These are phyloP conservation scores for Nicotiana noctiflora DNA, from an alignment of 257 asterid species.

Conservation along the genomic window DNA sequence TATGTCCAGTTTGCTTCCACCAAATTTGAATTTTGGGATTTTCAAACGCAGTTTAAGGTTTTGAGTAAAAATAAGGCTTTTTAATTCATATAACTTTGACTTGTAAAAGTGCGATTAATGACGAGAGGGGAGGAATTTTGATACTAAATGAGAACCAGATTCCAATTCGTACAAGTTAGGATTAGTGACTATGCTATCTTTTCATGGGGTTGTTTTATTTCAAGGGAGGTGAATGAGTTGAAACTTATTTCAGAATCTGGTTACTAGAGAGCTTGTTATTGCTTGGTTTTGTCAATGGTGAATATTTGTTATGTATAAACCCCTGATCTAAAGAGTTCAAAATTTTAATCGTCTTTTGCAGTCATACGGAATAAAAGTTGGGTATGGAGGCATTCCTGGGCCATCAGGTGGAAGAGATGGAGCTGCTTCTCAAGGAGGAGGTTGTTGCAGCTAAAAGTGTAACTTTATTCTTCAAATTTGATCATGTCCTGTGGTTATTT, in stretches of 20 bases:
- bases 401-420: conserved; percentile 22
- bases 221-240: too few species aligned
- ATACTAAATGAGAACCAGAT: not conserved
- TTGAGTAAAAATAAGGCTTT: too few species aligned
- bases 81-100: not conserved
- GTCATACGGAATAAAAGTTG: conserved; percentile 25
- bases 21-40: too few species aligned
- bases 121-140: not conserved
- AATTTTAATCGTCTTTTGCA: not conserved
- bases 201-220: too few species aligned
- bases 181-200: not conserved
- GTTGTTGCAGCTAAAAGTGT: conserved; percentile 16
- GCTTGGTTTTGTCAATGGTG: not conserved
- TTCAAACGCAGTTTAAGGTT: too few species aligned
- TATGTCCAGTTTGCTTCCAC: too few species aligned
- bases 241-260: too few species aligned
- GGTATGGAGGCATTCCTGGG: conserved; percentile 23
- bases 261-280: not conserved
- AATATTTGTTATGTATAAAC: not conserved
- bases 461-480: not conserved
- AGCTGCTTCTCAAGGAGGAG: conserved; percentile 23
- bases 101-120: not conserved
- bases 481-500: not conserved
- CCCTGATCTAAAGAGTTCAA: not conserved
- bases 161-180: not conserved